Percentiles rank a stretch among this genome's conserved stretches.
Conservation (phyloP, 2,329 filamentous ascomycete genomes). For the Cordyceps javanica region DNA sequence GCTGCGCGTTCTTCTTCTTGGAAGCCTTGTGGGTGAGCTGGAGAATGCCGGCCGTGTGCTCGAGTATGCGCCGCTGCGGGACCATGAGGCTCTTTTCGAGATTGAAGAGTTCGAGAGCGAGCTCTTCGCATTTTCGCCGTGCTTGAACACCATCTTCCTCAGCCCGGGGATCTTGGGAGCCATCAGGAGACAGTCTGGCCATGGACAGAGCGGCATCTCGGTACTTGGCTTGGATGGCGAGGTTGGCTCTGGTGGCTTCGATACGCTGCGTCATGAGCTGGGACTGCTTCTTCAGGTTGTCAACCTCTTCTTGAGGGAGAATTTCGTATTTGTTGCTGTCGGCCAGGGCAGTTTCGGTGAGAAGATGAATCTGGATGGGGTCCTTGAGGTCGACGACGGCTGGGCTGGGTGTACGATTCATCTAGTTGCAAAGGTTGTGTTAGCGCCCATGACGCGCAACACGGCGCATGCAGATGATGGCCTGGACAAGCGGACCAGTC, state of each 20-base stretch:
- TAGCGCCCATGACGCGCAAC: not conserved
- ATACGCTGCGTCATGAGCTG: slow-evolving; percentile 67
- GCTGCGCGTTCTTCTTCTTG: slow-evolving; percentile 46
- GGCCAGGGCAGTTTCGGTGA: slow-evolving; percentile 86
- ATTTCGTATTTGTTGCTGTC: slow-evolving; percentile 85
- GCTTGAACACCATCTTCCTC: slow-evolving; percentile 70
- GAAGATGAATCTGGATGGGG: slow-evolving; percentile 77
- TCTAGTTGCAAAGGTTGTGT: slow-evolving; percentile 27
- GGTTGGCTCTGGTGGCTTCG: slow-evolving; percentile 72
- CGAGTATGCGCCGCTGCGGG: slow-evolving; percentile 68
- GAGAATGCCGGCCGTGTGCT: slow-evolving; percentile 88
- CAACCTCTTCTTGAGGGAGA: slow-evolving; percentile 84
- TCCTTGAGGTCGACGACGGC: slow-evolving; percentile 58
- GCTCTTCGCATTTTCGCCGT: slow-evolving; percentile 76
- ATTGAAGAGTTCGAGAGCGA: slow-evolving; percentile 72
- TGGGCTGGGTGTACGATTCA: slow-evolving; percentile 51
- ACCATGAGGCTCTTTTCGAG: slow-evolving; percentile 72
- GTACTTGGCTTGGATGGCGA: slow-evolving; percentile 87
- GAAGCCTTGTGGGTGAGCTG: slow-evolving; percentile 80
- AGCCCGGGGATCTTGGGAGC: slow-evolving; percentile 49
- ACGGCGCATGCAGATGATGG: not conserved
- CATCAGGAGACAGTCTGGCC: slow-evolving; percentile 69
- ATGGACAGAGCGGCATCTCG: slow-evolving; percentile 88
- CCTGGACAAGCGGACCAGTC: not conserved
- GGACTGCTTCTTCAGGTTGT: slow-evolving; percentile 83